A percentile compares a stretch with the other conserved stretches of the same genome.
These are phyloP conservation scores for Verbascum thapsus DNA, from an alignment of 257 asterid species.

Conservation along the genomic window DNA sequence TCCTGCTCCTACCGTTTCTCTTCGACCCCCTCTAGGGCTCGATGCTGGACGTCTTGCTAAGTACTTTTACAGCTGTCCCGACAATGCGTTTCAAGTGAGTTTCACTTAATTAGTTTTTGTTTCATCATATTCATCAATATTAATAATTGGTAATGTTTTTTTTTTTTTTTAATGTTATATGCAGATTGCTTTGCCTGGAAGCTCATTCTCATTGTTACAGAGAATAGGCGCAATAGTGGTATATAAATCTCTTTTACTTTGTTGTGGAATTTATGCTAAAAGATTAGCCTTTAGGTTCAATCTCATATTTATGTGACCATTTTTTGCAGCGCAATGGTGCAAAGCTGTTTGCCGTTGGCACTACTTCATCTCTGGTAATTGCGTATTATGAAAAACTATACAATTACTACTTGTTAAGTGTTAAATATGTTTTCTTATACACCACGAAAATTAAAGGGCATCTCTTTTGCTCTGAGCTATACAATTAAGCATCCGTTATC, in stretches of 20 bases:
- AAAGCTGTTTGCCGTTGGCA: slow-evolving; percentile 94
- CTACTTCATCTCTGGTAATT: slow-evolving; percentile 92
- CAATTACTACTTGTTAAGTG: no score
- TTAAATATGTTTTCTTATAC: no score
- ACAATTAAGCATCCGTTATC: neutral
- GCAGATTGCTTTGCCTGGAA: slow-evolving; percentile 80
- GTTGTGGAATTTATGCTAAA: neutral
- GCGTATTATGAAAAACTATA: no score
- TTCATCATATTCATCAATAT: slow-evolving; percentile 12
- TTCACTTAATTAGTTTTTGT: neutral
- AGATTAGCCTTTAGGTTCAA: slow-evolving; percentile 16
- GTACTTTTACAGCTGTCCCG: slow-evolving; percentile 84
- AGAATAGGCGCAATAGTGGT: slow-evolving; percentile 87
- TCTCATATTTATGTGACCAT: slow-evolving; percentile 13
- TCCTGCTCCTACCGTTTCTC: slow-evolving; percentile 98
- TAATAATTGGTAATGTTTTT: slow-evolving; percentile 18
- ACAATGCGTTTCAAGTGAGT: slow-evolving; percentile 86
- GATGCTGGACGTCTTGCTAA: slow-evolving; percentile 77
- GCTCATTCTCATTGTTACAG: slow-evolving; percentile 72
- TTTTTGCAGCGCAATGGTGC: slow-evolving; percentile 79
- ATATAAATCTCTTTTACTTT: slow-evolving; percentile 26
- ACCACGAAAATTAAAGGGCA: no score
- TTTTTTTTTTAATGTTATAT: slow-evolving; percentile 21
- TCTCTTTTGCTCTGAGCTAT: no score
- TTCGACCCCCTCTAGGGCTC: slow-evolving; percentile 65